phyloP scores from a whole-genome alignment of 495 filamentous ascomycete genomes.

The Polyplosphaeria fusca region DNA sequence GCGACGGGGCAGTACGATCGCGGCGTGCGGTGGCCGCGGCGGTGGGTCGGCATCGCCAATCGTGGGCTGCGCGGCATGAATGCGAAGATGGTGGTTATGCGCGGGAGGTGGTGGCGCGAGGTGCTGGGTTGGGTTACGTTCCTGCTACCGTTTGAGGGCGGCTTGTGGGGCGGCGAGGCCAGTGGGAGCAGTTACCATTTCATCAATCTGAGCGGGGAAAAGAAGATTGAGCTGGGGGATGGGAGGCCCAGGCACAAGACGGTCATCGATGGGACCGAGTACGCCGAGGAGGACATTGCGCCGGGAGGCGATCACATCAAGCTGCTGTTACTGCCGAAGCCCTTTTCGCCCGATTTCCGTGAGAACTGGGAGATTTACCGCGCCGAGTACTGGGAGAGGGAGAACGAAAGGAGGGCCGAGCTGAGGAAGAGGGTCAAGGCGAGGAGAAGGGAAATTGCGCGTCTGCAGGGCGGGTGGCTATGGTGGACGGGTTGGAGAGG shows the following conservation, averaged over 20 bases:
- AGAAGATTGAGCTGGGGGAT: conserved; percentile 14
- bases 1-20: conserved; percentile 93
- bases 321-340: conserved; percentile 85
- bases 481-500: conserved; percentile 73
- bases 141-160: conserved; percentile 61
- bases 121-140: conserved; percentile 65
- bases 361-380: conserved; percentile 96
- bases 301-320: conserved; percentile 88
- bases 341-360: conserved; percentile 91
- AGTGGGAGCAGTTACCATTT: conserved; percentile 29
- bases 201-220: conserved; percentile 30
- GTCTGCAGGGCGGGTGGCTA: conserved; percentile 70
- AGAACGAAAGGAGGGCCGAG: conserved; percentile 81
- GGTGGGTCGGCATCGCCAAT: conserved; percentile 85
- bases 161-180: conserved; percentile 22
- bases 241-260: conserved; percentile 15
- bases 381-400: conserved; percentile 91
- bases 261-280: conserved; percentile 29
- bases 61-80: conserved; percentile 88
- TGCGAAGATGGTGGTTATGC: conserved; percentile 87
- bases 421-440: conserved; percentile 65
- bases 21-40: conserved; percentile 88
- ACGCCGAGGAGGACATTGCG: conserved; percentile 72
- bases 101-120: conserved; percentile 79
- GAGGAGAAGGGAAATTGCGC: conserved; percentile 62